Conservation (phyloP, 768 basidiomycete genomes). For the Lentinula raphanica region DNA sequence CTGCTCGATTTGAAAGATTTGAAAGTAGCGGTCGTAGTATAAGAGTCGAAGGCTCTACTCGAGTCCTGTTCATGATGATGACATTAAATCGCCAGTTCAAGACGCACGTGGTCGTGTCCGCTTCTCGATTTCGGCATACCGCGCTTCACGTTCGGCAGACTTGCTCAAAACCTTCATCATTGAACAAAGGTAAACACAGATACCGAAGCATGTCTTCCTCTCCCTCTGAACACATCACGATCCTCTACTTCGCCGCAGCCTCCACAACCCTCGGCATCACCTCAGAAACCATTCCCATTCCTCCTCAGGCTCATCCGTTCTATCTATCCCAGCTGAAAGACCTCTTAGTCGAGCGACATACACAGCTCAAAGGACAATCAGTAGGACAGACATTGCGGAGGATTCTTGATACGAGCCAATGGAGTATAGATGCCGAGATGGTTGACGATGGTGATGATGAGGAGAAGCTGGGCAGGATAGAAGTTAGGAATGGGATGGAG, state of each 20-base stretch:
- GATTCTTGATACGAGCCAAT: slow-evolving; percentile 57
- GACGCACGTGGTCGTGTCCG: not conserved
- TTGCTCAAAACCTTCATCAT: no score
- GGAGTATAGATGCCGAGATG: slow-evolving; percentile 84
- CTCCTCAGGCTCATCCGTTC: slow-evolving; percentile 36
- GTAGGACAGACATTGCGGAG: slow-evolving; percentile 13
- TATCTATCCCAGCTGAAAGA: slow-evolving; percentile 45
- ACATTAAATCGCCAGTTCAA: no score
- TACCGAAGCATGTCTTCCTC: no score
- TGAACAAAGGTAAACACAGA: no score
- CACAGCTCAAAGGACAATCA: slow-evolving; percentile 17
- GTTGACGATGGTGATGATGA: slow-evolving; percentile 40
- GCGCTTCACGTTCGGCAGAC: no score
- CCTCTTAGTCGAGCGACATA: slow-evolving; percentile 51
- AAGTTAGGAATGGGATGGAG: slow-evolving; percentile 66
- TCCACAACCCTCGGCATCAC: slow-evolving; percentile 63
- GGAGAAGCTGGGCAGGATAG: slow-evolving; percentile 39
- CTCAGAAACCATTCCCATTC: slow-evolving; percentile 48
- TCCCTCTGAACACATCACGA: slow-evolving; percentile 29
- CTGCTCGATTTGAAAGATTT: not conserved
- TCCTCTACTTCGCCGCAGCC: slow-evolving; percentile 60
- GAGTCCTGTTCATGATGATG: no score
- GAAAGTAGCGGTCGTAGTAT: no score
- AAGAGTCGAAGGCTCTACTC: no score
- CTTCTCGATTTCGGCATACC: no score